Percentiles rank a stretch among this genome's conserved stretches.
phyloP scores from a whole-genome alignment of 2,329 filamentous ascomycete genomes.

The Reticulascus tulasneorum region DNA sequence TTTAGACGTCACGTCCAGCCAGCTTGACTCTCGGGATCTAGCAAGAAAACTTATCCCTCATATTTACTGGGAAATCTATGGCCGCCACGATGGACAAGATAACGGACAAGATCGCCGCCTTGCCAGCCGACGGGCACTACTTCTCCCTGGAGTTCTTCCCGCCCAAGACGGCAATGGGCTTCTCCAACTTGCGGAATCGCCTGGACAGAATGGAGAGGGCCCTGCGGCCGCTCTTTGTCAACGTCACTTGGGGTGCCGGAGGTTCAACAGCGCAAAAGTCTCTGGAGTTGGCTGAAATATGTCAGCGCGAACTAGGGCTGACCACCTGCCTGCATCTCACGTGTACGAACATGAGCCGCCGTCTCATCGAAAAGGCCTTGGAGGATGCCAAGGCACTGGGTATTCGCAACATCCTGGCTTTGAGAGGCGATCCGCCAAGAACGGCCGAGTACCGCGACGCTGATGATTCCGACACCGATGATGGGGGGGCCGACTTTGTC shows the following conservation, averaged over 20 bases:
- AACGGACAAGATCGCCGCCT: conserved; percentile 88
- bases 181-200: conserved; percentile 87
- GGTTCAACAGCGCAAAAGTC: conserved; percentile 89
- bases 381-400: conserved; percentile 88
- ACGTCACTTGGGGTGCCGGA: conserved; percentile 96
- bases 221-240: conserved; percentile 88
- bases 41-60: too few species aligned
- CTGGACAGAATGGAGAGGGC: conserved; percentile 93
- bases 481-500: conserved; percentile 75
- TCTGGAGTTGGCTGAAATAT: conserved; percentile 90
- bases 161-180: conserved; percentile 94
- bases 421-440: conserved; percentile 86
- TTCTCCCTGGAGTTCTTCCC: conserved; percentile 99
- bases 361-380: conserved; percentile 80
- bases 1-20: too few species aligned
- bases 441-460: conserved; percentile 80
- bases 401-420: conserved; percentile 87
- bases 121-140: conserved; percentile 77
- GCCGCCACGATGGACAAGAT: conserved; percentile 69
- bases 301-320: conserved; percentile 84
- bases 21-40: too few species aligned
- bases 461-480: conserved; percentile 52
- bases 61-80: too few species aligned
- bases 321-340: conserved; percentile 96
- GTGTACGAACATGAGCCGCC: conserved; percentile 94